Percentiles rank a stretch among this genome's conserved stretches.
Conservation (phyloP, 495 filamentous ascomycete species). For the Extremus antarcticus region DNA sequence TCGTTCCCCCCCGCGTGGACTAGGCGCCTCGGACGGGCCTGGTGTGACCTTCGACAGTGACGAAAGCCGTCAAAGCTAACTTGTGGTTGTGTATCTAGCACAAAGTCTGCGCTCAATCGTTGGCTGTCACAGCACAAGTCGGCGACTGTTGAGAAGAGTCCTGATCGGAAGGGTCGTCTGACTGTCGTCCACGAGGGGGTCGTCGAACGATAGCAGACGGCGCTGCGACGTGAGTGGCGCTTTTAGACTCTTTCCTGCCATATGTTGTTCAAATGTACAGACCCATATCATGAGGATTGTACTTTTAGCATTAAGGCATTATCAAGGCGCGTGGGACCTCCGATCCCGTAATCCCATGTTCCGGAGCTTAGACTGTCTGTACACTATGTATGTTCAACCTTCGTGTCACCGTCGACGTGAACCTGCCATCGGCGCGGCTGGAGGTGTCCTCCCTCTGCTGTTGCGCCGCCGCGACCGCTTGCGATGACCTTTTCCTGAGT, state of each 20-base stretch:
- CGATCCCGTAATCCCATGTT: background rate
- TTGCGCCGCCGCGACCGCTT: slow-evolving; percentile 4
- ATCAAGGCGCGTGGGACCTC: background rate
- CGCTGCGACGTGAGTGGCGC: too few species aligned
- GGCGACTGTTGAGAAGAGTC: background rate
- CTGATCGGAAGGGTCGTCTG: slow-evolving; percentile 4
- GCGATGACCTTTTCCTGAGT: background rate
- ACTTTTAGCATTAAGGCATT: background rate
- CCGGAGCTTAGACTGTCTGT: too few species aligned
- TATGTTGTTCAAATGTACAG: background rate
- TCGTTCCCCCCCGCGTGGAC: too few species aligned
- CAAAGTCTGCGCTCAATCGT: slow-evolving; percentile 5
- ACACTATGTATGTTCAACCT: too few species aligned
- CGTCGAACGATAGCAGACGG: background rate
- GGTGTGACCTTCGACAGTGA: too few species aligned
- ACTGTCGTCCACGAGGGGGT: slow-evolving; percentile 9
- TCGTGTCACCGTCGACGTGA: background rate
- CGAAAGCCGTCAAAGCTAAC: background rate
- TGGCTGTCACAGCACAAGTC: slow-evolving; percentile 10
- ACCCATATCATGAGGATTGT: background rate
- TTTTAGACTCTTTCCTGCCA: too few species aligned
- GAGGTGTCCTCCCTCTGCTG: slow-evolving; percentile 7
- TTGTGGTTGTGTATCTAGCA: background rate
- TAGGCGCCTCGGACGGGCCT: too few species aligned
- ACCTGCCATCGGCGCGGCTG: slow-evolving; percentile 9